Conservation (phyloP, 352 stramenopile species). For the Globisporangium mamillatum region DNA sequence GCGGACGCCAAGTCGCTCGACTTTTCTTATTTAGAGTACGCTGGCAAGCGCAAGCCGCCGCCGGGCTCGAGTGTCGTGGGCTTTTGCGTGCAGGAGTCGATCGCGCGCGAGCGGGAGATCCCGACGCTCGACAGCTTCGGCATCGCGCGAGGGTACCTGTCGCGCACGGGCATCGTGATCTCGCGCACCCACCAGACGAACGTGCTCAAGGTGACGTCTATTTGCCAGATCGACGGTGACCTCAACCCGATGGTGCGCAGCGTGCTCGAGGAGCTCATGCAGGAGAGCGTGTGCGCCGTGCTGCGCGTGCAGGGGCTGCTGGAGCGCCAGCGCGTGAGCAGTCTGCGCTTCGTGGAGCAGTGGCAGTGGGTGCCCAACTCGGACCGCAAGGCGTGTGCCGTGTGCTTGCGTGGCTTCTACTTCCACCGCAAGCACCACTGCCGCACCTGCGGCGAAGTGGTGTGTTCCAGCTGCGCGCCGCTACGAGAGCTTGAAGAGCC, state of each 20-base stretch:
- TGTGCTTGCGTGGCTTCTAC: constrained; percentile 76
- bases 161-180: constrained; percentile 68
- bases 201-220: constrained; percentile 63
- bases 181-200: constrained; percentile 71
- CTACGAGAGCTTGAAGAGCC: constrained; percentile 71
- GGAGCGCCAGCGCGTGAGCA: constrained; percentile 69
- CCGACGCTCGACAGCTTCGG: constrained; percentile 63
- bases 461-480: constrained; percentile 70
- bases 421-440: constrained; percentile 82
- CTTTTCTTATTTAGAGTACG: constrained; percentile 80
- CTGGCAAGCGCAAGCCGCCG: constrained; percentile 29
- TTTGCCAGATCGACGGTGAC: constrained; percentile 67
- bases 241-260: constrained; percentile 28
- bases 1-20: constrained; percentile 27
- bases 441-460: constrained; percentile 69
- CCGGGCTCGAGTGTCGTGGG: constrained; percentile 51
- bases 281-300: constrained; percentile 56
- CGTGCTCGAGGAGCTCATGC: constrained; percentile 65
- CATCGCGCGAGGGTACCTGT: constrained; percentile 52
- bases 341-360: constrained; percentile 70
- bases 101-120: constrained; percentile 58
- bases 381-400: constrained; percentile 77
- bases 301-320: constrained; percentile 56
- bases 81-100: constrained; percentile 78
- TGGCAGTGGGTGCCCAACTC: constrained; percentile 72